A percentile compares a stretch with the other conserved stretches of the same genome.
phyloP scores from a whole-genome alignment of 208 protist genomes.

The Porcisia hertigi region DNA sequence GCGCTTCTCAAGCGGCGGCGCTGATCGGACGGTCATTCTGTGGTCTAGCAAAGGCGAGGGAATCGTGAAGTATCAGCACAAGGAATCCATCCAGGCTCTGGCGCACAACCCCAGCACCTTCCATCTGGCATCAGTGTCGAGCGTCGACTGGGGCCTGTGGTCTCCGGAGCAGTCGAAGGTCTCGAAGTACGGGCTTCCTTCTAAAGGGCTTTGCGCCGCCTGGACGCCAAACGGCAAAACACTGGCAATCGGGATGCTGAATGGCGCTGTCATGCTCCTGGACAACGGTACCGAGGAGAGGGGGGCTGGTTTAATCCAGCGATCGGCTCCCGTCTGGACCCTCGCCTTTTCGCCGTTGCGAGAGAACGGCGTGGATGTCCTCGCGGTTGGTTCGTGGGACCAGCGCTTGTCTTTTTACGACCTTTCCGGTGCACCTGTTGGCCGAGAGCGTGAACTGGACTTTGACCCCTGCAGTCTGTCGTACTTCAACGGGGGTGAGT shows the following conservation, averaged over 20 bases:
- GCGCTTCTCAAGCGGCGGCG: constrained; percentile 92
- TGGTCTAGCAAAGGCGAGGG: constrained; percentile 95
- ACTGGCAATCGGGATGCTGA: constrained; percentile 92
- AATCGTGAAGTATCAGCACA: constrained; percentile 96
- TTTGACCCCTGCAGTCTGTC: constrained; percentile 95
- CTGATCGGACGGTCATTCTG: constrained; percentile 95
- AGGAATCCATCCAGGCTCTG: constrained; percentile 94
- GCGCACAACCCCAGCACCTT: constrained; percentile 91
- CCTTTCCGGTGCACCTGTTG: constrained; percentile 70
- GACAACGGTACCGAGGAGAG: constrained; percentile 52
- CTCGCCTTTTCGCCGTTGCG: constrained; percentile 92
- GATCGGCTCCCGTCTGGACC: constrained; percentile 93
- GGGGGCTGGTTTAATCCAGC: constrained; percentile 43
- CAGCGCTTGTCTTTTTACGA: constrained; percentile 96
- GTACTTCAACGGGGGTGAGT: constrained; percentile 92
- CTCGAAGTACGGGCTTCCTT: constrained; percentile 82
- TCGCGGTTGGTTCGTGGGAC: constrained; percentile 96
- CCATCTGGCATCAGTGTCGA: constrained; percentile 90
- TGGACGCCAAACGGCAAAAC: constrained; percentile 95
- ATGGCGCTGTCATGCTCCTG: constrained; percentile 73
- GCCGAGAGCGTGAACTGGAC: constrained; percentile 78
- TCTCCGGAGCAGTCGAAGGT: constrained; percentile 91
- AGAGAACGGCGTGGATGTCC: constrained; percentile 88
- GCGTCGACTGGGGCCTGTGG: constrained; percentile 96
- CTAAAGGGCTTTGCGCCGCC: constrained; percentile 87